Evolutionary conservation across 495 filamentous ascomycete genomes (phyloP).

Genomic region (Trichoderma parareesei): DNA sequence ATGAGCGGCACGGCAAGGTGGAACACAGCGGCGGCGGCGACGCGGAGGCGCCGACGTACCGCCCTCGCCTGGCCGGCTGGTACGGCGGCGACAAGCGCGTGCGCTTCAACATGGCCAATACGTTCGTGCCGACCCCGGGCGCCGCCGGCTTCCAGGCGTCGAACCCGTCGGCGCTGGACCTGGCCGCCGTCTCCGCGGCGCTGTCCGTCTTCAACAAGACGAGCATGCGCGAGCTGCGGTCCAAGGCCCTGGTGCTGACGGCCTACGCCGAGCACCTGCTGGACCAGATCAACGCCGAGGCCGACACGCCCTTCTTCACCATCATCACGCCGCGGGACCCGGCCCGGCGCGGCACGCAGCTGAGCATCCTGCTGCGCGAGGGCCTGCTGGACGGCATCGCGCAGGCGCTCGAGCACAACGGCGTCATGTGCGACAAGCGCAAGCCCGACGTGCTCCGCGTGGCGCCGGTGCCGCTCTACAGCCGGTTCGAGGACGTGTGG

Average conservation of each 20-base stretch:
- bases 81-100: conserved; percentile 75
- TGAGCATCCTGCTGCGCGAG: conserved; percentile 61
- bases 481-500: conserved; percentile 58
- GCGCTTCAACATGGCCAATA: conserved; percentile 71
- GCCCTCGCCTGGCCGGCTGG: conserved; percentile 71
- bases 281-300: conserved; percentile 32
- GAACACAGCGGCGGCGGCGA: conserved; percentile 20
- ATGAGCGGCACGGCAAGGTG: conserved; percentile 59
- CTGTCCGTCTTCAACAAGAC: conserved; percentile 72
- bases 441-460: conserved; percentile 85
- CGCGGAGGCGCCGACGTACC: conserved; percentile 30
- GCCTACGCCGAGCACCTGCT: conserved; percentile 71
- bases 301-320: conserved; percentile 44
- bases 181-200: conserved; percentile 64
- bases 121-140: conserved; percentile 64
- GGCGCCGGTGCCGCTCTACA: conserved; percentile 88
- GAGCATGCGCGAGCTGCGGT: conserved; percentile 58
- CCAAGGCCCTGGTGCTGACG: conserved; percentile 70
- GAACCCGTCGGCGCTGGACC: conserved; percentile 59
- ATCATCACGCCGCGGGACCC: conserved; percentile 77
- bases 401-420: conserved; percentile 55
- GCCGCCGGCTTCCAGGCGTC: conserved; percentile 63
- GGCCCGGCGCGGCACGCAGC: conserved; percentile 71
- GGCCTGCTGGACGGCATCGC: conserved; percentile 65
- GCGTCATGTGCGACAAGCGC: conserved; percentile 80